phyloP scores from a whole-genome alignment of 108 stramenopile genomes.

The Epithemia pelagica region DNA sequence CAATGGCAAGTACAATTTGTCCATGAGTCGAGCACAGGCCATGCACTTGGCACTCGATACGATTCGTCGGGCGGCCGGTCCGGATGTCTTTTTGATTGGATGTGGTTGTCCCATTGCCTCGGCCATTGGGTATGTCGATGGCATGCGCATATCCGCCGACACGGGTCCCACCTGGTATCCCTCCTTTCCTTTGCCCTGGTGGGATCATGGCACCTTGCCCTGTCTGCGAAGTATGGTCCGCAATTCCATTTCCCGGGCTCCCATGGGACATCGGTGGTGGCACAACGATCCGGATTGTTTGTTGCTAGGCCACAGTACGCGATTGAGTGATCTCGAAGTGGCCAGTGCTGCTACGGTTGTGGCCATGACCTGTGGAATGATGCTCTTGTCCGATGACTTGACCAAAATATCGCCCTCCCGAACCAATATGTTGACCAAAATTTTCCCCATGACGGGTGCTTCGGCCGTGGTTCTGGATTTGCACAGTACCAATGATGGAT shows the following conservation, averaged over 20 bases:
- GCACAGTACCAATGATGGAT: conserved; percentile 64
- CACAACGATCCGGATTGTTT: conserved; percentile 94
- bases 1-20: conserved; percentile 77
- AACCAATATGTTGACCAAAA: conserved; percentile 60
- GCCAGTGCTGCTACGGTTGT: conserved; percentile 80
- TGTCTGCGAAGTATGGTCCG: conserved; percentile 83
- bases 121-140: conserved; percentile 81
- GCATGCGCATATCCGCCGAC: conserved; percentile 84
- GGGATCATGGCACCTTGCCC: conserved; percentile 91
- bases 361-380: conserved; percentile 90
- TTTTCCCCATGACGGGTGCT: conserved; percentile 76
- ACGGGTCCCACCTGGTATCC: conserved; percentile 91
- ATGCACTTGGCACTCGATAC: conserved; percentile 80
- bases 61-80: conserved; percentile 79
- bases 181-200: conserved; percentile 74
- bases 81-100: conserved; percentile 76
- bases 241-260: conserved; percentile 76
- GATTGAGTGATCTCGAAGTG: conserved; percentile 77
- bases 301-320: conserved; percentile 78
- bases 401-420: conserved; percentile 58
- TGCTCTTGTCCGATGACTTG: conserved; percentile 84
- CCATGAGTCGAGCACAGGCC: conserved; percentile 83
- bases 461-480: conserved; percentile 76
- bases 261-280: conserved; percentile 87
- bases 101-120: conserved; percentile 84